Evolutionary conservation across 345 rosid genomes (phyloP).

Genomic region (Erysimum cheiranthoides): DNA sequence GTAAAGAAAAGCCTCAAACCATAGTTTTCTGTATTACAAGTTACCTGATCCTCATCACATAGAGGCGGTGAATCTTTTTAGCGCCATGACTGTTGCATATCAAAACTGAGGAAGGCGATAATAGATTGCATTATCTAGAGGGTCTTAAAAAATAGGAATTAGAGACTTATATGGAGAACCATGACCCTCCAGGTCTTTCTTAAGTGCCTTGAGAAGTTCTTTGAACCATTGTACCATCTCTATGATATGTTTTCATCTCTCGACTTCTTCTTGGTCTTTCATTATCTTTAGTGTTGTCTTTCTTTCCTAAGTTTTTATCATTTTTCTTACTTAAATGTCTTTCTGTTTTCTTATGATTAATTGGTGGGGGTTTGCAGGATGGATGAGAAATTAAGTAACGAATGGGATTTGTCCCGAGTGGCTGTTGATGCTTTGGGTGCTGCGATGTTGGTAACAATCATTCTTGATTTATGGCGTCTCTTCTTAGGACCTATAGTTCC

Average conservation of each 20-base stretch:
- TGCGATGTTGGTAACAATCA: constrained; percentile 94
- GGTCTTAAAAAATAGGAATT: background rate
- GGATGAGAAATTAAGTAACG: constrained; percentile 82
- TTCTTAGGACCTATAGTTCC: constrained; percentile 90
- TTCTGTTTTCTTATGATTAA: background rate
- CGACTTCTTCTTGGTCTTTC: background rate
- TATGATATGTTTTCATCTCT: background rate
- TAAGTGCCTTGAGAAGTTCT: background rate
- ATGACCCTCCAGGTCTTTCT: background rate
- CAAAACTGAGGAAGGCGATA: background rate
- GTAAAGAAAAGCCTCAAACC: constrained; percentile 50
- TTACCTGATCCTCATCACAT: background rate
- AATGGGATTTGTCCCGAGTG: constrained; percentile 84
- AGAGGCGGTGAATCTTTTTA: background rate
- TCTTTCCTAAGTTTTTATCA: background rate
- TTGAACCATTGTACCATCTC: background rate
- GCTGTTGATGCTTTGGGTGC: constrained; percentile 95
- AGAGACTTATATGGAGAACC: background rate
- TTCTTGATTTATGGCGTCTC: constrained; percentile 94
- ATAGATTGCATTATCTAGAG: background rate
- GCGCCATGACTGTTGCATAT: constrained; percentile 1
- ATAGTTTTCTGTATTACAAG: background rate
- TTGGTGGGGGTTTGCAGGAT: constrained; percentile 57
- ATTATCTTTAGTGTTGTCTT: background rate
- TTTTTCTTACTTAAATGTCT: background rate